Evolutionary conservation across 345 rosid genomes (phyloP).

Genomic region (Euphorbia pulcherrima): DNA sequence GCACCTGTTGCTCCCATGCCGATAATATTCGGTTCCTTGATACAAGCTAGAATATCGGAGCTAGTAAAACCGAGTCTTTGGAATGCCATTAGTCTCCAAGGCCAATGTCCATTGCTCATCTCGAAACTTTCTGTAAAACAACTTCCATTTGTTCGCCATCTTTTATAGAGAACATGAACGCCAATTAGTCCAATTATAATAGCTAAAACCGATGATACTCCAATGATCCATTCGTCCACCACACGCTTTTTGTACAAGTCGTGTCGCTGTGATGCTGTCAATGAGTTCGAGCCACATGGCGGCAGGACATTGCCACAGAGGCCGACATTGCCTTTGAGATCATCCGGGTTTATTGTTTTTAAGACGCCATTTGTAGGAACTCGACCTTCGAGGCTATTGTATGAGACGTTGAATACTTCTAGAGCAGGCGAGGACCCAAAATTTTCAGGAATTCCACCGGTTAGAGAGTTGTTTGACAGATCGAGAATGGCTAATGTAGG

Average conservation of each 20-base stretch:
- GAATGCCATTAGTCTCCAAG: conserved; percentile 90
- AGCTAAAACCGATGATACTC: conserved; percentile 53
- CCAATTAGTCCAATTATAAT: conserved; percentile 43
- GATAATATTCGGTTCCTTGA: conserved; percentile 72
- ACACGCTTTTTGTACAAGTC: conserved; percentile 50
- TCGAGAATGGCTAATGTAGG: conserved; percentile 80
- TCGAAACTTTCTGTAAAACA: conserved; percentile 49
- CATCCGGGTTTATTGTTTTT: conserved; percentile 71
- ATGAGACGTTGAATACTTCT: conserved; percentile 73
- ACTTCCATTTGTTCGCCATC: conserved; percentile 48
- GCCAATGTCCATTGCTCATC: conserved; percentile 65
- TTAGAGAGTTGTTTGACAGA: conserved; percentile 74
- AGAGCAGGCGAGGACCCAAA: conserved; percentile 78
- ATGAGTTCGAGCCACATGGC: conserved; percentile 52
- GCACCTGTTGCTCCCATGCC: conserved; percentile 94
- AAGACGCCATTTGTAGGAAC: conserved; percentile 76
- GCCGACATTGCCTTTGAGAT: conserved; percentile 62
- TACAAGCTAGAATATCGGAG: conserved; percentile 59
- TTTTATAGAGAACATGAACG: conserved; percentile 43
- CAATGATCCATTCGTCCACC: conserved; percentile 58
- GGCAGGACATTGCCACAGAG: conserved; percentile 81
- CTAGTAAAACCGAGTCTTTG: conserved; percentile 81
- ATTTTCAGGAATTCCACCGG: conserved; percentile 66
- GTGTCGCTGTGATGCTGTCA: conserved; percentile 28
- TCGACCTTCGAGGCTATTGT: conserved; percentile 74